Conservation (phyloP, 345 rosid species). For the Bruguiera sexangula region DNA sequence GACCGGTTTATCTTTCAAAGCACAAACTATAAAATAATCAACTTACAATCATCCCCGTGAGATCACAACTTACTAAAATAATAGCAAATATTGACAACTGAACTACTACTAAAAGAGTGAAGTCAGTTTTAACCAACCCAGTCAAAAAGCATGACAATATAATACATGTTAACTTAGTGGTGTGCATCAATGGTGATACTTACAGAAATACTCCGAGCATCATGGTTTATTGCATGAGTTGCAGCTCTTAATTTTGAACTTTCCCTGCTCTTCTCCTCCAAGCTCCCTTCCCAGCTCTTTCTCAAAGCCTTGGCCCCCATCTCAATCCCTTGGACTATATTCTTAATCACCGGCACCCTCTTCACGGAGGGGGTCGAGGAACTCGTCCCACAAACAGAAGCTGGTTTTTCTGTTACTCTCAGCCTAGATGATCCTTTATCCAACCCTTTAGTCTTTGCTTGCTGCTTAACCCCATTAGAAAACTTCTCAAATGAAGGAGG, state of each 20-base stretch:
- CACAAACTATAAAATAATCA: neutral
- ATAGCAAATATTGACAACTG: neutral
- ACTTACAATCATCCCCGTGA: neutral
- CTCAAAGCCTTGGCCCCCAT: constrained; percentile 87
- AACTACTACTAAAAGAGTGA: neutral
- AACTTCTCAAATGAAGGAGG: constrained; percentile 86
- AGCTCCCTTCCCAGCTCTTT: constrained; percentile 97
- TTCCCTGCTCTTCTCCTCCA: constrained; percentile 59
- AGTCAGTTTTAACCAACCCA: neutral
- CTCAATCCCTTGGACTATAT: constrained; percentile 69
- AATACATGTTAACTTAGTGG: neutral
- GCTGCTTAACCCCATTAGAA: constrained; percentile 72
- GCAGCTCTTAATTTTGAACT: constrained; percentile 38
- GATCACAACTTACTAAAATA: neutral
- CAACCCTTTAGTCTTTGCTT: constrained; percentile 51
- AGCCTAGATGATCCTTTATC: constrained; percentile 53
- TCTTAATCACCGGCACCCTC: constrained; percentile 58
- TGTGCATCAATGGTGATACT: constrained; percentile 26
- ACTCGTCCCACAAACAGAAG: constrained; percentile 48
- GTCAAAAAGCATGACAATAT: neutral
- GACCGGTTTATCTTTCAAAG: constrained; percentile 1
- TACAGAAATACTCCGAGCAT: constrained; percentile 59
- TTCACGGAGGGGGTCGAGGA: constrained; percentile 48
- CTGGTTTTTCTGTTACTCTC: constrained; percentile 45
- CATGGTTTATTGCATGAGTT: constrained; percentile 51